These are phyloP conservation scores for Annulohypoxylon stygium DNA, from an alignment of 495 filamentous ascomycete genomes.

Conservation along the genomic window DNA sequence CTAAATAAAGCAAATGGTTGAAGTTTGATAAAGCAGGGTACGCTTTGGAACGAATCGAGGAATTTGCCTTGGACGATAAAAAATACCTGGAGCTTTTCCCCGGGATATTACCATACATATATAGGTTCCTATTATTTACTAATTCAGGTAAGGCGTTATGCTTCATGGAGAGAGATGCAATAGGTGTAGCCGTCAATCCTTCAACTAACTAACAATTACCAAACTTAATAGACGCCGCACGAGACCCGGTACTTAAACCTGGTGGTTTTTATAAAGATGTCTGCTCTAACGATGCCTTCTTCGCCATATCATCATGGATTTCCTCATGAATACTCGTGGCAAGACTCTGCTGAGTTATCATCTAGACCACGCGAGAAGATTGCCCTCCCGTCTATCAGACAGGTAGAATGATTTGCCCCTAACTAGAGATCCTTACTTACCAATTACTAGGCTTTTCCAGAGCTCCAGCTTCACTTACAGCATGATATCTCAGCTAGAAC, in stretches of 20 bases:
- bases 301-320: slow-evolving; percentile 46
- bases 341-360: slow-evolving; percentile 41
- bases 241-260: background rate
- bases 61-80: background rate
- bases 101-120: background rate
- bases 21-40: background rate
- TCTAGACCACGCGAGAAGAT: slow-evolving; percentile 48
- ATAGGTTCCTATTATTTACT: background rate
- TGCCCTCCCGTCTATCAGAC: slow-evolving; percentile 60
- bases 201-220: background rate
- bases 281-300: slow-evolving; percentile 53
- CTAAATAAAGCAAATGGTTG: background rate
- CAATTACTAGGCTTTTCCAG: slow-evolving; percentile 53
- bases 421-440: slow-evolving; percentile 33
- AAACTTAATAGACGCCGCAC: background rate
- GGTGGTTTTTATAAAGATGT: slow-evolving; percentile 48
- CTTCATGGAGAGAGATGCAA: background rate
- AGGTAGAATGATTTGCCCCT: slow-evolving; percentile 47
- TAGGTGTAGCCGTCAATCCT: background rate
- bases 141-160: background rate
- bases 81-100: background rate
- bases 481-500: slow-evolving; percentile 41
- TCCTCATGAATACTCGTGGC: slow-evolving; percentile 47
- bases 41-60: background rate
- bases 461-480: slow-evolving; percentile 45